Base-by-base conservation (phyloP, 2,329 filamentous ascomycete species). In the Fusarium irregulare region DNA sequence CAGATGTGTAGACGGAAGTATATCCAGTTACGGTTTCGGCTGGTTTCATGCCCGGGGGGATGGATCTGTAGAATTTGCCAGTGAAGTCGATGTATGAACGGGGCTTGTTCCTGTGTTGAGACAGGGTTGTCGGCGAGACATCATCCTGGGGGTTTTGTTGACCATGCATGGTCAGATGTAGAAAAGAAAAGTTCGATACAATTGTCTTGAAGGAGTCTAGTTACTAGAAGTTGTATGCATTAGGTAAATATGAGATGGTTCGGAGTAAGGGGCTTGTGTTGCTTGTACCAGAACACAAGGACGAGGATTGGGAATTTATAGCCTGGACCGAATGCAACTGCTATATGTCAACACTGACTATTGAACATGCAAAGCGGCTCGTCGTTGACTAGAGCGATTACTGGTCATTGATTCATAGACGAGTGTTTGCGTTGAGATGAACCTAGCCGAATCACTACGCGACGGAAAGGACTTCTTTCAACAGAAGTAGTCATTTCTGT, bases 81-180 rank as follows among this genome's bases (percentile, higher is more conserved):
- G 13, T 11, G 2, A 4, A 0, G 5, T 53, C 34, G 13, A 53
- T 2, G 13, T 41, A 53, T 21, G 49, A 53, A 21, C 34, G 49
- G 14, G 49, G 30, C 4, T 51, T 27, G 6, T 51, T 51, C 23
- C 20, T 41, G 32, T 41, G 23, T 21, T 27, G 23, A 6, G 49
- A 2, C 20, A n/a, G 1, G 1, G 18, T 7, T 41, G 21, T 23
- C 12, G 49, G 0, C 2, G 49, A 27, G 13, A 6, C 21, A 6
- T 9, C 21, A 7, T 3, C 9, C 1, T 2, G 4, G 3, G 9
- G 13, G 7, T 2, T 9, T 27, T 41, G 21, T n/a, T 27, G 48
- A 9, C 2, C 12, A 6, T 50, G 13, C 49, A 51, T 51, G 1
- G 1, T 14, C 4, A 27, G 12, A n/a, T 2, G 2, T 9, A 25